Base-by-base conservation (phyloP, 2,329 filamentous ascomycete species). In the Penicillium sp. region DNA sequence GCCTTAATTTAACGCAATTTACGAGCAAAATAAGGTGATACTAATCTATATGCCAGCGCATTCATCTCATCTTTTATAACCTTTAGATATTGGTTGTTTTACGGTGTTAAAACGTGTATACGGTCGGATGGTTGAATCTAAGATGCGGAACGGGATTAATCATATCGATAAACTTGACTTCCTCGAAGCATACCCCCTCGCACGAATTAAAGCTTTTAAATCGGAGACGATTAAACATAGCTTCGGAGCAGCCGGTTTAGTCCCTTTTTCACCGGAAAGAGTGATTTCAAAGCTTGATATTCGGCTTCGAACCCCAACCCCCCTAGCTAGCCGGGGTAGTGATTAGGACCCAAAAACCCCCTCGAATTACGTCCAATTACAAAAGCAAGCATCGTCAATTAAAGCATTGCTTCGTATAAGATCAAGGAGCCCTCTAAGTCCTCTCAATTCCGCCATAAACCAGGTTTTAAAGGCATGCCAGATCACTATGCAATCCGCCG, bases 131-230 rank as follows among this genome's bases (percentile, higher is more conserved):
- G 16, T 53, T 38, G 18, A 53, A 23, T 13, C 4, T 18, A 13
- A 40, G 7, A 47, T 47, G 7, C 23, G 16, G 7, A 8, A 23
- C 36, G 19, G 47, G 8, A 30, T 46, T 1, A 52, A 51, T 7
- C 42, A 46, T 47, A 55, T 55, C 10, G 23, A 46, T 19, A 54
- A 57, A 16, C 27, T 47, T 13, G 47, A 51, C 23, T 55, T 58
- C 32, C 32, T 51, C 35, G 39, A 35, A 13, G 29, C 27, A 8
- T 51, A 51, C 38, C 47, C 32, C 4, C 23, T 40, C 44, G 41
- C 40, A 3, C 41, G n/a, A n/a, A 18, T 26, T 13, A 16, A 52
- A n/a, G 34, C 49, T 2, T 52, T 39, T 19, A 45, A 56, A 40
- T 7, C 38, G 7, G 19, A 55, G 11, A 52, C 36, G 19, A 53